These are phyloP conservation scores for Populus alba DNA, from an alignment of 345 rosid genomes.

Conservation along the genomic window DNA sequence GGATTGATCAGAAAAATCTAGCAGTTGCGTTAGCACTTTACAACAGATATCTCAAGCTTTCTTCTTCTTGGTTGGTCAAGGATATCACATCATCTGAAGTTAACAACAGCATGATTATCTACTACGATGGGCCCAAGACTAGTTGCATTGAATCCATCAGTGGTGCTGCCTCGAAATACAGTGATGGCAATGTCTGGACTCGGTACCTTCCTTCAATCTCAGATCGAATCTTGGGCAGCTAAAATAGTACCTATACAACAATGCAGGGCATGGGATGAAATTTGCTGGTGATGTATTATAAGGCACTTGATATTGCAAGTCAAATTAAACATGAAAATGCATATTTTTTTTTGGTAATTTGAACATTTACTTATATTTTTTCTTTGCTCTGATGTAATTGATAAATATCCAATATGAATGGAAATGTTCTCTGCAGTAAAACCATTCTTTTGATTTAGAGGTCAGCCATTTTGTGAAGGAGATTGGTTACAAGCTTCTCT, in stretches of 20 bases:
- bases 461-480: not conserved
- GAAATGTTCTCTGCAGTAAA: not conserved
- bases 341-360: not conserved
- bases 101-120: not conserved
- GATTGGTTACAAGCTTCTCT: not conserved
- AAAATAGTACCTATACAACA: not conserved
- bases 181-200: slow-evolving; percentile 31
- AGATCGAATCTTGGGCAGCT: slow-evolving; percentile 26
- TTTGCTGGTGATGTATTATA: not conserved
- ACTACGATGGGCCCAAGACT: slow-evolving; percentile 12
- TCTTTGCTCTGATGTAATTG: not conserved
- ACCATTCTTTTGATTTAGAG: not conserved
- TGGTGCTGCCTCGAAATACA: not conserved
- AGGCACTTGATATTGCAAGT: not conserved
- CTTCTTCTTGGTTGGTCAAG: slow-evolving; percentile 36
- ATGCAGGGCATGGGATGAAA: not conserved
- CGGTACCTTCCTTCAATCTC: slow-evolving; percentile 34
- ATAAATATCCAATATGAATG: not conserved
- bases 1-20: slow-evolving; percentile 21
- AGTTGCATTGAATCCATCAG: slow-evolving; percentile 3
- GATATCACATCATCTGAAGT: slow-evolving; percentile 4
- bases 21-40: slow-evolving; percentile 37
- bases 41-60: slow-evolving; percentile 29
- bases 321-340: not conserved
- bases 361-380: not conserved